Conservation (phyloP, 2,329 filamentous ascomycete species). For the Zymoseptoria brevis region DNA sequence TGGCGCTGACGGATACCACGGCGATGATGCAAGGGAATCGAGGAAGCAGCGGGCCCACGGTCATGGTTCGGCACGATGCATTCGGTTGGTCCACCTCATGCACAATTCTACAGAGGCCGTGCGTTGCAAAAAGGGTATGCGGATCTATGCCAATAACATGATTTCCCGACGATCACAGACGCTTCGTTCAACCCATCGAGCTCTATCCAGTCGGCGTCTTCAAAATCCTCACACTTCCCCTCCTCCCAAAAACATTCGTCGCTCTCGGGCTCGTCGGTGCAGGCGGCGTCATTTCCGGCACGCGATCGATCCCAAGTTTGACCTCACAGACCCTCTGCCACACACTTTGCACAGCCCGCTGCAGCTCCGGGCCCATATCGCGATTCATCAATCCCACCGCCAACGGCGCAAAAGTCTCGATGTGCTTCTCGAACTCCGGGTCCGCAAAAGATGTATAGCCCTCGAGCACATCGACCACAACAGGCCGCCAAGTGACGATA, state of each 20-base stretch:
- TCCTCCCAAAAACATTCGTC: conserved; percentile 17
- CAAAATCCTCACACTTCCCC: conserved; percentile 9
- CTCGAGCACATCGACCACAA: conserved; percentile 93
- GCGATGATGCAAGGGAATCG: no score
- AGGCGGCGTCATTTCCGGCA: conserved; percentile 5
- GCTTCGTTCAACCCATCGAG: no score
- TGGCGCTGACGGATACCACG: no score
- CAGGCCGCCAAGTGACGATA: conserved; percentile 92
- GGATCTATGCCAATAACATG: no score
- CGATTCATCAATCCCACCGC: conserved; percentile 73
- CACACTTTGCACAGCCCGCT: conserved; percentile 67
- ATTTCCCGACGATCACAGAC: no score
- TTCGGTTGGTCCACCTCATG: no score
- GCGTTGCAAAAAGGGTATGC: no score
- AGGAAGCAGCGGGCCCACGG: no score
- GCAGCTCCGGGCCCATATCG: conserved; percentile 72
- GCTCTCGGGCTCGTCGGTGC: conserved; percentile 19
- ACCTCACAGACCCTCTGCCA: conserved; percentile 78
- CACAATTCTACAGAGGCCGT: no score
- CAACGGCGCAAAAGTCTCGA: conserved; percentile 78
- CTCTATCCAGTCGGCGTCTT: background rate
- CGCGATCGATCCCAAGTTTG: conserved; percentile 40
- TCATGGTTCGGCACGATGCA: no score
- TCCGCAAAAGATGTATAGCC: conserved; percentile 80
- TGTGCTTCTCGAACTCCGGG: conserved; percentile 69